Percentiles rank a stretch among this genome's conserved stretches.
phyloP scores from a whole-genome alignment of 2,329 filamentous ascomycete species.

The Chalara sp. region DNA sequence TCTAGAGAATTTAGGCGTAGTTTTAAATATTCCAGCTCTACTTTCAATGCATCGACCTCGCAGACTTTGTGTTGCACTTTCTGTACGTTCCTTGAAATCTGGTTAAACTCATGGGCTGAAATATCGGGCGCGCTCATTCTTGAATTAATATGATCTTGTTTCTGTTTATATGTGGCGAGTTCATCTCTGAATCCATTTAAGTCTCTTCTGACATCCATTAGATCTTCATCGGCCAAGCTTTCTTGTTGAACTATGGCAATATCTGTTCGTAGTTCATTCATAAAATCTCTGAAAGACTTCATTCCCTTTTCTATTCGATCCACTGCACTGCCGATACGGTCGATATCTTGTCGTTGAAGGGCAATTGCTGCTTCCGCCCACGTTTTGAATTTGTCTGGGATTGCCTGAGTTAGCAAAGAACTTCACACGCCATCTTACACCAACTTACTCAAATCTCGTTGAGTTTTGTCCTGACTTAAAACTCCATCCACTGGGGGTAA shows the following conservation, averaged over 20 bases:
- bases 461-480: background rate
- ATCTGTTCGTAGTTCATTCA: conserved; percentile 21
- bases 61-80: background rate
- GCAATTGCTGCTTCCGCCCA: conserved; percentile 21
- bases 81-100: background rate
- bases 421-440: too few species aligned
- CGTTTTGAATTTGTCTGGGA: conserved; percentile 11
- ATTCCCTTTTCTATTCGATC: conserved; percentile 22
- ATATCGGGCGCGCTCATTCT: background rate
- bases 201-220: background rate
- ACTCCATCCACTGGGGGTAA: background rate
- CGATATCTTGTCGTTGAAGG: conserved; percentile 24
- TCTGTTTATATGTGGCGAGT: background rate
- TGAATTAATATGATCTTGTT: background rate
- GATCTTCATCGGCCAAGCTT: background rate
- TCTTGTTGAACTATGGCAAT: conserved; percentile 2
- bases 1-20: conserved; percentile 1
- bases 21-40: conserved; percentile 1
- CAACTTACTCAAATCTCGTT: background rate
- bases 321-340: conserved; percentile 20
- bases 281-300: conserved; percentile 23
- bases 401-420: too few species aligned
- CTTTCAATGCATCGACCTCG: background rate
- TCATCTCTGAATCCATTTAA: background rate
- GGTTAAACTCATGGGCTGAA: background rate